These are phyloP conservation scores for Colletotrichum sp. DNA, from an alignment of 2,329 filamentous ascomycete species.

Conservation along the genomic window DNA sequence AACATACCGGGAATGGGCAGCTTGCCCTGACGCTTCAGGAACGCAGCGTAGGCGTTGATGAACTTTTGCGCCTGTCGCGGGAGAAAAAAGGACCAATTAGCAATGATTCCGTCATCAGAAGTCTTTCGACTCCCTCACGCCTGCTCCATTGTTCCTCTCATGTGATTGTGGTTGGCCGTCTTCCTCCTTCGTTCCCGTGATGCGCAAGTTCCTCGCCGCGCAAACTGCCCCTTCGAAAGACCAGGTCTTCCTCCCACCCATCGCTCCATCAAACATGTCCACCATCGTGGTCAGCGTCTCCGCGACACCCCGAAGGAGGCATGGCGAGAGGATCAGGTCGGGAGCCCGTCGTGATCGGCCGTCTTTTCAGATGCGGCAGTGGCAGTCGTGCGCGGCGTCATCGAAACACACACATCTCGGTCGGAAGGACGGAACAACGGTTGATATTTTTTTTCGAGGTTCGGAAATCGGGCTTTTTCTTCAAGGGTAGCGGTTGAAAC, in stretches of 20 bases:
- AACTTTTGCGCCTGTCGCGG: slow-evolving; percentile 80
- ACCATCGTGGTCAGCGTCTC: neutral
- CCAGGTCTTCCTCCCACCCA: neutral
- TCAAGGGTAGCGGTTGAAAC: slow-evolving; percentile 38
- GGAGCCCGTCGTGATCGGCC: fast-evolving
- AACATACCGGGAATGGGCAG: slow-evolving; percentile 85
- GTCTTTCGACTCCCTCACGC: slow-evolving; percentile 76
- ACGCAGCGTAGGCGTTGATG: slow-evolving; percentile 84
- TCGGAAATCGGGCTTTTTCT: neutral
- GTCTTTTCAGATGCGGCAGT: neutral
- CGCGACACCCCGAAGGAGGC: neutral
- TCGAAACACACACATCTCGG: neutral
- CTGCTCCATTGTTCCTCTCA: slow-evolving; percentile 55
- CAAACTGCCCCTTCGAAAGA: neutral
- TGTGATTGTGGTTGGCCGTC: slow-evolving; percentile 25
- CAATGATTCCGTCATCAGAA: slow-evolving; percentile 75
- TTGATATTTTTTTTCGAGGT: neutral
- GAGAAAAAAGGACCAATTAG: slow-evolving; percentile 60
- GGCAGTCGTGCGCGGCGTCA: slow-evolving; percentile 10
- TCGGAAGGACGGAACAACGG: neutral
- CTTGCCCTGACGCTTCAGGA: slow-evolving; percentile 95
- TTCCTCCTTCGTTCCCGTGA: neutral
- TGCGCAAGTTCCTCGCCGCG: neutral
- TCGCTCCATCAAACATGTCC: neutral
- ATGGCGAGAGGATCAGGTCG: neutral